These are phyloP conservation scores for Pisolithus marmoratus DNA, from an alignment of 768 basidiomycete genomes.

Conservation along the genomic window DNA sequence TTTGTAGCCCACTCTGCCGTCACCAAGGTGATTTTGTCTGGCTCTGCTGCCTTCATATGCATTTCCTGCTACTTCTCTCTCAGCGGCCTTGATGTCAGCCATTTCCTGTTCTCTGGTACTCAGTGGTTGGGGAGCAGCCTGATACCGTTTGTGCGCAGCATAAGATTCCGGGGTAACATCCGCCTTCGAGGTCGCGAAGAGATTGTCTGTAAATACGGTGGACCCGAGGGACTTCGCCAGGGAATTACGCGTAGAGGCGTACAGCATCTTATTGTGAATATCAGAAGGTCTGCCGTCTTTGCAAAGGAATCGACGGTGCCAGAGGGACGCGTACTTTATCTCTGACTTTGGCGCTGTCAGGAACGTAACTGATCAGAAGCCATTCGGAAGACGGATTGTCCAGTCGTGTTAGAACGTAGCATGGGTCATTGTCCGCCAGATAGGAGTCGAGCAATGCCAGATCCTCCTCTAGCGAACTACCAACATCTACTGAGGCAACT, in stretches of 20 bases:
- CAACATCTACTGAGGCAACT: conserved; percentile 43
- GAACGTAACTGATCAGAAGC: conserved; percentile 76
- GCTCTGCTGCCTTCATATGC: conserved; percentile 55
- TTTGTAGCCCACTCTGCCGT: conserved; percentile 50
- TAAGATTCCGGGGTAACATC: conserved; percentile 70
- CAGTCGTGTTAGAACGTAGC: conserved; percentile 68
- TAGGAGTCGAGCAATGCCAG: conserved; percentile 51
- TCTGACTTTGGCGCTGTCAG: conserved; percentile 73
- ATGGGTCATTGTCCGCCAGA: conserved; percentile 56
- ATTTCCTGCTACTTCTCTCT: conserved; percentile 50
- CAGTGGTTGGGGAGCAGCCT: conserved; percentile 74
- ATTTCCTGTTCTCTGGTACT: conserved; percentile 80
- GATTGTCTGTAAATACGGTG: conserved; percentile 58
- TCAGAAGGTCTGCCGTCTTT: not conserved
- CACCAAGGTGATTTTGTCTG: conserved; percentile 50
- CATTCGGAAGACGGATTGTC: conserved; percentile 60
- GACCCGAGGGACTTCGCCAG: conserved; percentile 74
- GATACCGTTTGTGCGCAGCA: conserved; percentile 62
- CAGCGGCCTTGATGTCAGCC: conserved; percentile 69
- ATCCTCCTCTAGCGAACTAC: conserved; percentile 56
- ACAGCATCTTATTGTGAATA: conserved; percentile 64
- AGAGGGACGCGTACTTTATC: conserved; percentile 54
- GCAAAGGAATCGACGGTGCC: not conserved
- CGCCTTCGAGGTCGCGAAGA: conserved; percentile 73
- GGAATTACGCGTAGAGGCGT: conserved; percentile 70